Evolutionary conservation across 1,284 basidiomycete species (phyloP).

Genomic region (Quambalaria eucalypti): DNA sequence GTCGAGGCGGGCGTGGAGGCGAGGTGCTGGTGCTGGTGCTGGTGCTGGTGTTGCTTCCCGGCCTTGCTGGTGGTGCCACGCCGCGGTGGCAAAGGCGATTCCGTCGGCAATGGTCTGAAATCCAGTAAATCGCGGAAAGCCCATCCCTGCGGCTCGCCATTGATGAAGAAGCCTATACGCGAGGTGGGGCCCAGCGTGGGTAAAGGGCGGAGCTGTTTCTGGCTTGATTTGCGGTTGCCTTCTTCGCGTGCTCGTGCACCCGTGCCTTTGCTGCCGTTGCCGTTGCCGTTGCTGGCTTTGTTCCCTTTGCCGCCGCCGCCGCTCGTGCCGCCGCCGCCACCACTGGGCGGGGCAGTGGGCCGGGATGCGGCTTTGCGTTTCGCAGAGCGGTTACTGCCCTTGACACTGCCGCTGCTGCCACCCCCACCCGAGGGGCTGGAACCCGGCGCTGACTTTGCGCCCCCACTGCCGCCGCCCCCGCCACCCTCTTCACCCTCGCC

Average conservation of each 20-base stretch:
- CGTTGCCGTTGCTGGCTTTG: not conserved
- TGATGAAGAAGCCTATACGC: conserved; percentile 77
- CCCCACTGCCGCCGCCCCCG: too few relatives aligned
- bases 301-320: too few relatives aligned
- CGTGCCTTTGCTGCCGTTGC: not conserved
- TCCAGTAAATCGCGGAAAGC: conserved; percentile 86
- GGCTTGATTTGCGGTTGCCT: not conserved
- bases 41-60: not conserved
- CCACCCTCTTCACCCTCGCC: too few relatives aligned
- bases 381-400: too few relatives aligned
- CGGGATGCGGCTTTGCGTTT: too few relatives aligned
- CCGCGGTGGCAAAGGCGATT: not conserved
- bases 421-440: too few relatives aligned
- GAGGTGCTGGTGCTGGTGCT: not conserved
- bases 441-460: too few relatives aligned
- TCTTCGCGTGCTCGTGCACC: not conserved
- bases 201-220: conserved; percentile 57
- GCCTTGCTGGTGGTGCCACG: not conserved
- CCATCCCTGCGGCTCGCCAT: conserved; percentile 73
- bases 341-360: too few relatives aligned
- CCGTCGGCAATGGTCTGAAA: conserved; percentile 62
- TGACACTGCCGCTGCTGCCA: too few relatives aligned
- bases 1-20: not conserved
- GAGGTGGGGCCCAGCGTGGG: conserved; percentile 54
- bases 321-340: too few relatives aligned